Base-by-base conservation (phyloP, 78 protist species). In the Ministeria vibrans region DNA sequence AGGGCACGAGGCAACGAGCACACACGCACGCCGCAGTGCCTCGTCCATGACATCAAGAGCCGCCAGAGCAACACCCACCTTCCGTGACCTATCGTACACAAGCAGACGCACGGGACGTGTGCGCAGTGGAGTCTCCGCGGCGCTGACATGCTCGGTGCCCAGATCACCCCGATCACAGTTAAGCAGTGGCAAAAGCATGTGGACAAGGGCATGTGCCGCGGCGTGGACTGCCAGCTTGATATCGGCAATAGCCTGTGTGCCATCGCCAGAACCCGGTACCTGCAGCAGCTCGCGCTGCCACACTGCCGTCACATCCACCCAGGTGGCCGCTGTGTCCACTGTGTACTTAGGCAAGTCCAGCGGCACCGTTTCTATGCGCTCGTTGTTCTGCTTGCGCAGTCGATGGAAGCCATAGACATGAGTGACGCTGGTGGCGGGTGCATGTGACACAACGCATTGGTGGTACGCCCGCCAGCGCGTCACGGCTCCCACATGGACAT, bases 201-300 rank as follows among this genome's bases (percentile, higher is more conserved):
- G 25, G 71, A 63, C 42, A 25, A 63, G 43, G 43, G 71, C 71
- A 32, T 63, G 71, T 4, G 71, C 71, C 2, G 71, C 71, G 41
- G 43, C 71, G 71, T 63, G 71, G 32, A 32, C 71, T 4, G 43
- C 71, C 25, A 41, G 43, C 13, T 18, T 4, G 41, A 63, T 34
- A 23, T 63, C 41, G 41, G 34, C 25, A 3, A 34, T 41, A 7
- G 7, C 25, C 9, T 13, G 59, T 22, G 59, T 22, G 30, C 43
- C 34, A 34, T 63, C 71, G 41, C n/a, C n/a, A n/a, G n/a, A n/a
- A n/a, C n/a, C n/a, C n/a, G n/a, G n/a, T n/a, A n/a, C n/a, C n/a
- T n/a, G n/a, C n/a, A n/a, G n/a, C n/a, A 63, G 43, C 43, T 7
- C 42, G 43, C 13, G 13, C 71, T 63, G 28, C 7, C 25, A 11